Conservation (phyloP, 1,284 basidiomycete genomes). For the Austropuccinia psidii region DNA sequence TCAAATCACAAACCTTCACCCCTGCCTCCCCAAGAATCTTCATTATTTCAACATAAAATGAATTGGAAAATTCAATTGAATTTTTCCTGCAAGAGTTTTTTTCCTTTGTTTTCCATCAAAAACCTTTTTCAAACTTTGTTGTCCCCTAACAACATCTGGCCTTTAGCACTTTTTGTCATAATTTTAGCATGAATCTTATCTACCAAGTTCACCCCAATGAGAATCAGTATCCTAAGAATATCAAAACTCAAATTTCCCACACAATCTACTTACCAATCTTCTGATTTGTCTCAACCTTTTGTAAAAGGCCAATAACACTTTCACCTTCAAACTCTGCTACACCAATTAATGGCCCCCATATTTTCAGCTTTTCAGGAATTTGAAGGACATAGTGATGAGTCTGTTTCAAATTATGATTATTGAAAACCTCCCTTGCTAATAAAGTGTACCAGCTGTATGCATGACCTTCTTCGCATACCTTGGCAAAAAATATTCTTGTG, state of each 20-base stretch:
- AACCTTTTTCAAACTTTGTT: too few relatives aligned
- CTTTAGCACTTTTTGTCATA: too few relatives aligned
- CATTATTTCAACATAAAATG: not conserved
- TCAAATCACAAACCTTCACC: too few relatives aligned
- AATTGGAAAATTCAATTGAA: too few relatives aligned
- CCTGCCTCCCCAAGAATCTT: not conserved
- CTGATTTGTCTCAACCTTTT: conserved; percentile 6
- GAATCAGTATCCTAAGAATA: not conserved
- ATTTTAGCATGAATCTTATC: too few relatives aligned
- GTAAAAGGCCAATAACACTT: not conserved
- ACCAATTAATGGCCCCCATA: not conserved
- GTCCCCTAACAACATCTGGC: too few relatives aligned
- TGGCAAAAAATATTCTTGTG: not conserved
- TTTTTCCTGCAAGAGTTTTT: too few relatives aligned
- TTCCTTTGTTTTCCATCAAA: too few relatives aligned
- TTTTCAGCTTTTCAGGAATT: not conserved
- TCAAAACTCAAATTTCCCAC: too few relatives aligned
- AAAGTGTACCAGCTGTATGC: not conserved
- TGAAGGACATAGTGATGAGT: conserved; percentile 25
- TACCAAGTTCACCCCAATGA: not conserved
- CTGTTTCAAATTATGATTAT: not conserved
- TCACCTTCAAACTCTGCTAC: not conserved
- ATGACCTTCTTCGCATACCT: not conserved
- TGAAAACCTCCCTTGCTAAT: not conserved
- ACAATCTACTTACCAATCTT: conserved; percentile 9